Conservation (phyloP, 176 grass and related monocot species). For the Raddia distichophylla region DNA sequence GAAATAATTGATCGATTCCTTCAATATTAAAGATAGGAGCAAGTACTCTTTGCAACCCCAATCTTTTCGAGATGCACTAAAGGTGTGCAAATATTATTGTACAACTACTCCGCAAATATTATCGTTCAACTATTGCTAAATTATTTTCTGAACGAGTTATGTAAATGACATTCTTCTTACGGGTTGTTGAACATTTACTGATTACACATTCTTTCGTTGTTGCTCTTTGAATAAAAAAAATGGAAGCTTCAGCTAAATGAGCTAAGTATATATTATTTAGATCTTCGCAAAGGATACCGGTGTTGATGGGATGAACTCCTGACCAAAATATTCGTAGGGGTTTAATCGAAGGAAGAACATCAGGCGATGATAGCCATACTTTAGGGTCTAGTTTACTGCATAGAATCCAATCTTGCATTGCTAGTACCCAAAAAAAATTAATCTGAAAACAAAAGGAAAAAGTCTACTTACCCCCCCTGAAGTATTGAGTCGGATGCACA, state of each 20-base stretch:
- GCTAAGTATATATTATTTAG: too few relatives aligned
- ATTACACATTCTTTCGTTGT: neutral
- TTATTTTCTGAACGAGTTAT: constrained; percentile 5
- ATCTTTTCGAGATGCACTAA: neutral
- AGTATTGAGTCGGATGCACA: too few relatives aligned
- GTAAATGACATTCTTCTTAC: neutral
- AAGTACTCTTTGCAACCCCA: neutral
- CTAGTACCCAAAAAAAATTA: neutral
- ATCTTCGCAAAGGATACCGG: neutral
- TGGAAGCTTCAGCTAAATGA: neutral
- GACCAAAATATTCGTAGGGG: neutral
- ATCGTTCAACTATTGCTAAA: constrained; percentile 14
- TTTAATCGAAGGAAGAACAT: constrained; percentile 10
- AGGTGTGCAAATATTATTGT: constrained; percentile 1
- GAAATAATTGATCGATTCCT: neutral
- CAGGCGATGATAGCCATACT: neutral
- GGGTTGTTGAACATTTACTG: neutral
- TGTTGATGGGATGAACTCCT: neutral
- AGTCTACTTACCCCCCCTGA: too few relatives aligned
- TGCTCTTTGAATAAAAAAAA: constrained; percentile 17
- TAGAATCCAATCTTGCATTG: neutral
- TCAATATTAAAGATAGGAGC: neutral
- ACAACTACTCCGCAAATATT: neutral
- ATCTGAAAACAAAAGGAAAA: too few relatives aligned
- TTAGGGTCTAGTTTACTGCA: neutral